Evolutionary conservation across 805 yeast genomes (phyloP).

Genomic region (Starmera quercuum): DNA sequence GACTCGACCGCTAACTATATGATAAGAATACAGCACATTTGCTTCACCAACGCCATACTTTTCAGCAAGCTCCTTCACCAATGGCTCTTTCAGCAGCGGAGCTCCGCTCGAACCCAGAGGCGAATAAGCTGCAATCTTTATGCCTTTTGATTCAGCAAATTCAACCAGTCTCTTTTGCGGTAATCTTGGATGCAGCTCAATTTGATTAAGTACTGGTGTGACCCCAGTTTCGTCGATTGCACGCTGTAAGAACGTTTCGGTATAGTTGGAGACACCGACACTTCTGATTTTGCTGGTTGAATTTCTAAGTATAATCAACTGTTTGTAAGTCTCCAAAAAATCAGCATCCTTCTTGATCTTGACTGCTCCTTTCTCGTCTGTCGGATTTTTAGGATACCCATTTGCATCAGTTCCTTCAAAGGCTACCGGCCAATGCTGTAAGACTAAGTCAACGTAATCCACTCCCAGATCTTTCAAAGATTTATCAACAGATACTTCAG

Average conservation of each 20-base stretch:
- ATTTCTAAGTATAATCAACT: conserved; percentile 42
- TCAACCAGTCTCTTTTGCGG: conserved; percentile 55
- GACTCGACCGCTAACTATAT: conserved; percentile 51
- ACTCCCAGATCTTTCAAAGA: conserved; percentile 55
- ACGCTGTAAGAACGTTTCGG: conserved; percentile 29
- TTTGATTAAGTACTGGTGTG: conserved; percentile 48
- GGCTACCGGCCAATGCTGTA: conserved; percentile 83
- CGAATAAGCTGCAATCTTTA: conserved; percentile 48
- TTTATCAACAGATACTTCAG: conserved; percentile 43
- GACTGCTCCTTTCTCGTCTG: conserved; percentile 27
- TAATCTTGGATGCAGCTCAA: conserved; percentile 68
- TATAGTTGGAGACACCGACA: conserved; percentile 54
- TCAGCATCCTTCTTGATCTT: conserved; percentile 31
- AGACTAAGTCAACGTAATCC: conserved; percentile 69
- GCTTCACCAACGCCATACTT: conserved; percentile 46
- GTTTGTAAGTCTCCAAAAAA: conserved; percentile 44
- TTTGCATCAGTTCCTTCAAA: conserved; percentile 64
- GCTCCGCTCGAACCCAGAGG: conserved; percentile 64
- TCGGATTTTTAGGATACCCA: conserved; percentile 30
- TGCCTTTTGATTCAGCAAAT: conserved; percentile 44
- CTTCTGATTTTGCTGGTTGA: conserved; percentile 41
- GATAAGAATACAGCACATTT: conserved; percentile 57
- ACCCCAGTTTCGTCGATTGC: conserved; percentile 35
- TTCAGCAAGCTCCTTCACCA: conserved; percentile 44
- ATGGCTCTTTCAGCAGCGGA: conserved; percentile 47